A percentile compares a stretch with the other conserved stretches of the same genome.
phyloP scores from a whole-genome alignment of 2,329 filamentous ascomycete species.

The Fusarium sulawesiense region DNA sequence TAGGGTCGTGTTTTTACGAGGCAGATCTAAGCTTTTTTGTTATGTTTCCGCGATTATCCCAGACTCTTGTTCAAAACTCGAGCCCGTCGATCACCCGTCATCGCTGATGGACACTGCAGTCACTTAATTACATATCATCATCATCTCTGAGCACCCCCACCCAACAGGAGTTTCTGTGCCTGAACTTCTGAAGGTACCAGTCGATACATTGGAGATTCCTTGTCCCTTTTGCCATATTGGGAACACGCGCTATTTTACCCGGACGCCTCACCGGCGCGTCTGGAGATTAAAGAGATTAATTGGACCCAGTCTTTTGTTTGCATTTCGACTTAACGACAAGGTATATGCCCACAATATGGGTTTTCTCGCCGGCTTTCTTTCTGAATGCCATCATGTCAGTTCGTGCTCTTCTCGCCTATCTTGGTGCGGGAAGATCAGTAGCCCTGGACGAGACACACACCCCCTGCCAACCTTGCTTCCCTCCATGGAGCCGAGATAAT shows the following conservation, averaged over 20 bases:
- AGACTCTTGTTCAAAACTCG: neutral
- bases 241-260: conserved; percentile 28
- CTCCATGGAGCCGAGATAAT: conserved; percentile 4
- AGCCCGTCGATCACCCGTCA: neutral
- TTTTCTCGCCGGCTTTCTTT: neutral
- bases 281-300: conserved; percentile 46
- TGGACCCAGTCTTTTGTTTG: conserved; percentile 35
- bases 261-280: conserved; percentile 42
- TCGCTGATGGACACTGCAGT: neutral
- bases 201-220: conserved; percentile 14
- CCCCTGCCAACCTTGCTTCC: conserved; percentile 31
- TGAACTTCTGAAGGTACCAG: conserved; percentile 19
- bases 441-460: conserved; percentile 34
- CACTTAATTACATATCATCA: neutral
- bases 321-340: conserved; percentile 23
- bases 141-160: conserved; percentile 3
- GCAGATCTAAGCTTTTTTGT: neutral
- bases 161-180: neutral
- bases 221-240: conserved; percentile 24
- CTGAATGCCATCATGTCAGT: conserved; percentile 23
- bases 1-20: neutral
- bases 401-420: conserved; percentile 44
- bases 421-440: conserved; percentile 45
- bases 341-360: neutral
- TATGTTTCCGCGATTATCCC: too few species aligned